Evolutionary conservation across 164 flowering plant species (phyloP).

Genomic region (Brasenia schreberi): DNA sequence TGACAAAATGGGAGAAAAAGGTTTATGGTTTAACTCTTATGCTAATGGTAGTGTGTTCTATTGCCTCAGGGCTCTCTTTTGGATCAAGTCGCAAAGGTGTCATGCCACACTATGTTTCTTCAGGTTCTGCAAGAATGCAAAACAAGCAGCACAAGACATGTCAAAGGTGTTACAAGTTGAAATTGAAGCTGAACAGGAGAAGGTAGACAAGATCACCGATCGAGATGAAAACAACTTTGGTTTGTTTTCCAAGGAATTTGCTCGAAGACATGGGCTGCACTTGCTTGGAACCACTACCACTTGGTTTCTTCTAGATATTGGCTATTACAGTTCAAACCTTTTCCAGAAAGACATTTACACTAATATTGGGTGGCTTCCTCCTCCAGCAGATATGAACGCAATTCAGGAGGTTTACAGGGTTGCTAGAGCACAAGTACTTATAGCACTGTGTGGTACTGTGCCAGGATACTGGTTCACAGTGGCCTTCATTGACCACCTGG

Average conservation of each 20-base stretch:
- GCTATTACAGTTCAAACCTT: conserved; percentile 30
- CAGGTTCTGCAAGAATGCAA: too few relatives aligned
- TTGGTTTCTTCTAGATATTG: conserved; percentile 38
- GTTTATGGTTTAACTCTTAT: conserved; percentile 71
- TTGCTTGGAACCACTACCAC: conserved; percentile 32
- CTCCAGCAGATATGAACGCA: conserved; percentile 18
- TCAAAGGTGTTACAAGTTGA: too few relatives aligned
- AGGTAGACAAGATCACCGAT: too few relatives aligned
- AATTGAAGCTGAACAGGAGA: too few relatives aligned
- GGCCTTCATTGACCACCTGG: conserved; percentile 22
- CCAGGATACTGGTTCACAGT: conserved; percentile 56
- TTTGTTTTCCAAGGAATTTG: conserved; percentile 23
- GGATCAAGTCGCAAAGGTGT: conserved; percentile 36
- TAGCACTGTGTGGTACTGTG: conserved; percentile 29
- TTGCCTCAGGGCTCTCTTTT: conserved; percentile 67
- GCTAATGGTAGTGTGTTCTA: conserved; percentile 48
- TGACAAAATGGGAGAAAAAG: conserved; percentile 67
- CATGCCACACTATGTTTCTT: conserved; percentile 76
- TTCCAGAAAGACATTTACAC: conserved; percentile 37
- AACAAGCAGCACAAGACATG: too few relatives aligned
- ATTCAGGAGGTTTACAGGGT: conserved; percentile 24
- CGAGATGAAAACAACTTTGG: conserved; percentile 9
- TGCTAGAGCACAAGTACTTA: conserved; percentile 24
- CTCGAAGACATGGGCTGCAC: conserved; percentile 28
- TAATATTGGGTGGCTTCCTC: conserved; percentile 14